These are phyloP conservation scores for Podospora pseudocomata DNA, from an alignment of 495 filamentous ascomycete species.

Conservation along the genomic window DNA sequence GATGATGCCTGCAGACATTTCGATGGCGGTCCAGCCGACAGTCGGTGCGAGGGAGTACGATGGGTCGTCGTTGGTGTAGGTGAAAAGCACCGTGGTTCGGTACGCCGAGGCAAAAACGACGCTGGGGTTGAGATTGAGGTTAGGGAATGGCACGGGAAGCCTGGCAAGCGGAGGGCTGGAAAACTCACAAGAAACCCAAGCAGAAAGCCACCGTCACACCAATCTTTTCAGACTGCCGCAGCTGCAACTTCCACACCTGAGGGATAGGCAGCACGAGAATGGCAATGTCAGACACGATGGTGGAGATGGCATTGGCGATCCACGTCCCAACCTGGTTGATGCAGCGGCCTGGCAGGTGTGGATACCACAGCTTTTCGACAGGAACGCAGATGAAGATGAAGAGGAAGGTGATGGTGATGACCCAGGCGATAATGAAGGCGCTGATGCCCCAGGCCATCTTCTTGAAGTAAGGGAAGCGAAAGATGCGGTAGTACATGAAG, in stretches of 20 bases:
- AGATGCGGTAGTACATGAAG: constrained; percentile 19
- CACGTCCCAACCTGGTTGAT: constrained; percentile 18
- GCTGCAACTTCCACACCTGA: constrained; percentile 16
- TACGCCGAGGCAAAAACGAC: constrained; percentile 18
- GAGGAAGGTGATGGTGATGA: constrained; percentile 10
- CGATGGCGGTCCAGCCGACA: constrained; percentile 44
- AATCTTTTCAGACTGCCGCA: constrained; percentile 12
- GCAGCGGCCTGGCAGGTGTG: constrained; percentile 13
- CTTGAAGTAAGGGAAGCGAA: constrained; percentile 16
- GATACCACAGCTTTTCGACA: constrained; percentile 17
- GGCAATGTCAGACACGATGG: constrained; percentile 14
- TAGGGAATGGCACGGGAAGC: background rate
- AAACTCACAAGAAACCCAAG: constrained; percentile 16
- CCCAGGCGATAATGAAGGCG: constrained; percentile 15
- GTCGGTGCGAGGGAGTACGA: constrained; percentile 40
- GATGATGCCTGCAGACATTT: constrained; percentile 46
- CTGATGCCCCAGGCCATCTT: constrained; percentile 16
- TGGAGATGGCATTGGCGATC: constrained; percentile 16
- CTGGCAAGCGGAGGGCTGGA: no score
- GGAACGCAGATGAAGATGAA: constrained; percentile 17
- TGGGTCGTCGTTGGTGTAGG: constrained; percentile 32
- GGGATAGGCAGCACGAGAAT: constrained; percentile 15
- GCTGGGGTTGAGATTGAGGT: constrained; percentile 1
- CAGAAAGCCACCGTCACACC: constrained; percentile 14
- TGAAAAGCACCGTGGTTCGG: constrained; percentile 33